A percentile compares a stretch with the other conserved stretches of the same genome.
Conservation (phyloP, 768 basidiomycete species). For the Multifurca ochricompacta region DNA sequence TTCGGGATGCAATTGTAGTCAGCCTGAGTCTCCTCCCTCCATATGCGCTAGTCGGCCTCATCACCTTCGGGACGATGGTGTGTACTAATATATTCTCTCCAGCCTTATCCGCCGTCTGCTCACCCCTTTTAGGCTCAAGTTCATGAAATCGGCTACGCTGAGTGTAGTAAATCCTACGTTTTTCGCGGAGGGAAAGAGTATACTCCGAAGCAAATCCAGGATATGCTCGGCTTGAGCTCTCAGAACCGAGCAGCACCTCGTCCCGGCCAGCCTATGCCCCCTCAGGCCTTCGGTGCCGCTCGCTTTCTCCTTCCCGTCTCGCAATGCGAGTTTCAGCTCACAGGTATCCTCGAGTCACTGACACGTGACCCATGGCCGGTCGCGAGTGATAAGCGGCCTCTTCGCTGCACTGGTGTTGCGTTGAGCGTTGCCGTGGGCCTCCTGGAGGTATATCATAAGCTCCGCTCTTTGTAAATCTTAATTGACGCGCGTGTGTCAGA, state of each 20-base stretch:
- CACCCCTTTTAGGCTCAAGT: conserved; percentile 73
- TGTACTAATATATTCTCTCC: conserved; percentile 21
- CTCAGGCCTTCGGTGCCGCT: conserved; percentile 74
- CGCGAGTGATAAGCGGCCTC: conserved; percentile 84
- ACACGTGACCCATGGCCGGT: conserved; percentile 96
- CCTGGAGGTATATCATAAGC: conserved; percentile 53
- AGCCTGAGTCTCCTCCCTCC: conserved; percentile 90
- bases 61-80: conserved; percentile 98
- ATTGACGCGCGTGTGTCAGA: conserved; percentile 30
- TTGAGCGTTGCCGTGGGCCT: conserved; percentile 88
- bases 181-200: conserved; percentile 99
- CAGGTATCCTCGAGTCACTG: conserved; percentile 82
- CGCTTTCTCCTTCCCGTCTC: conserved; percentile 88
- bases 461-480: neutral
- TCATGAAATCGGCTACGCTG: conserved; percentile 93
- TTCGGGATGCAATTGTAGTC: conserved; percentile 91
- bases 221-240: conserved; percentile 88
- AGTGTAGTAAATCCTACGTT: conserved; percentile 97
- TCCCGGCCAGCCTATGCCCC: conserved; percentile 75
- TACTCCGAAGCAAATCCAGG: conserved; percentile 90
- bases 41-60: conserved; percentile 88
- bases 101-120: neutral
- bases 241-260: conserved; percentile 79
- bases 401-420: conserved; percentile 94
- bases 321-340: conserved; percentile 94